Conservation (phyloP, 495 filamentous ascomycete genomes). For the Pyronema omphalodes region DNA sequence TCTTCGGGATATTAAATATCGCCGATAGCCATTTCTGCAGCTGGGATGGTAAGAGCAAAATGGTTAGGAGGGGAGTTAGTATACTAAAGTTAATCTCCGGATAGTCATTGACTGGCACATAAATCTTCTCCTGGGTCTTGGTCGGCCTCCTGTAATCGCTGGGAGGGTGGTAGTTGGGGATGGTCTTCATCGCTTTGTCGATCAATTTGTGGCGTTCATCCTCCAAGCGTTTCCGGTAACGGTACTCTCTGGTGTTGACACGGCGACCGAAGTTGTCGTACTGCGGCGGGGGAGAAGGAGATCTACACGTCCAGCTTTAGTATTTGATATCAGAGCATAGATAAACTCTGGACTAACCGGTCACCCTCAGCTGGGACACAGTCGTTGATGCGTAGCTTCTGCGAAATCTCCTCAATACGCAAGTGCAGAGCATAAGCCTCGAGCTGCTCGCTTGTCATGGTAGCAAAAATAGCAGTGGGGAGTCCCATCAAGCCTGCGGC, state of each 20-base stretch:
- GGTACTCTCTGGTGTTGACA: constrained; percentile 24
- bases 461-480: constrained; percentile 23
- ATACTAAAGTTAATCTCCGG: constrained; percentile 99
- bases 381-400: constrained; percentile 24
- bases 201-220: constrained; percentile 26
- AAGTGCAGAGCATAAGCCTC: constrained; percentile 25
- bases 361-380: constrained; percentile 24
- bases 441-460: constrained; percentile 26
- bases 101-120: constrained; percentile 64
- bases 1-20: constrained; percentile 21
- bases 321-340: background rate
- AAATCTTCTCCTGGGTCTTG: constrained; percentile 26
- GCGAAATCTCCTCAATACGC: constrained; percentile 26
- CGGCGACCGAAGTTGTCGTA: constrained; percentile 25
- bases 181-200: constrained; percentile 22
- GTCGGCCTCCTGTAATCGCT: constrained; percentile 24
- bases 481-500: constrained; percentile 82
- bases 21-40: constrained; percentile 16
- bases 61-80: constrained; percentile 66
- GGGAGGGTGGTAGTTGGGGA: constrained; percentile 25
- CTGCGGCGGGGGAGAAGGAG: constrained; percentile 23
- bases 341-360: constrained; percentile 11
- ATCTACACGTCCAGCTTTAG: constrained; percentile 11
- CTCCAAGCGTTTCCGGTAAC: constrained; percentile 25
- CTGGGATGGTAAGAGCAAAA: constrained; percentile 19